Evolutionary conservation across 768 basidiomycete species (phyloP).

Genomic region (Gymnopilus dilepis): DNA sequence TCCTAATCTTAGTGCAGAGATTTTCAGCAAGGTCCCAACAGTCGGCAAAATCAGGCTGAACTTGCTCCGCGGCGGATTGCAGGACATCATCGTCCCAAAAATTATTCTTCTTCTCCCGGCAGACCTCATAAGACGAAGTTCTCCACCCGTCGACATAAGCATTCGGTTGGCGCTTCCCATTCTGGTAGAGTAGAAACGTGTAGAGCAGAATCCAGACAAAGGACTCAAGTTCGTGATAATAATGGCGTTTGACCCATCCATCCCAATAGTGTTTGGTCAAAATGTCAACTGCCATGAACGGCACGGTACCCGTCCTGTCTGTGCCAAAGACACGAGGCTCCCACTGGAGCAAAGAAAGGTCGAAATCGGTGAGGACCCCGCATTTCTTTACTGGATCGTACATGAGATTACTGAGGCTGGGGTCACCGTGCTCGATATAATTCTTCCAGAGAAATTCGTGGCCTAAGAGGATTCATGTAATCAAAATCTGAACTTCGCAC

Average conservation of each 20-base stretch:
- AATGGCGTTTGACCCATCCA: background rate
- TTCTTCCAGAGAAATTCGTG: constrained; percentile 23
- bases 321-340: background rate
- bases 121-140: background rate
- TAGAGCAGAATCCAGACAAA: constrained; percentile 35
- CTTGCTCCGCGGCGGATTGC: background rate
- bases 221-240: constrained; percentile 17
- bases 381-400: background rate
- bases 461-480: background rate
- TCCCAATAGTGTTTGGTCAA: background rate
- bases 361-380: background rate
- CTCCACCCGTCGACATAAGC: background rate
- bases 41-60: background rate
- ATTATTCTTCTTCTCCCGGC: background rate
- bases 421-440: background rate
- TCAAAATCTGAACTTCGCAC: too few species aligned
- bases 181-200: constrained; percentile 17
- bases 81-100: background rate
- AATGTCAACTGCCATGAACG: background rate
- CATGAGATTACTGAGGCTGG: background rate
- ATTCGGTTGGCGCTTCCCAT: background rate
- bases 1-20: background rate
- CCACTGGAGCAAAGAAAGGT: too few species aligned
- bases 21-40: background rate
- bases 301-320: background rate